Conservation (phyloP, 176 grass and related monocot species). For the Zoysia pacifica region DNA sequence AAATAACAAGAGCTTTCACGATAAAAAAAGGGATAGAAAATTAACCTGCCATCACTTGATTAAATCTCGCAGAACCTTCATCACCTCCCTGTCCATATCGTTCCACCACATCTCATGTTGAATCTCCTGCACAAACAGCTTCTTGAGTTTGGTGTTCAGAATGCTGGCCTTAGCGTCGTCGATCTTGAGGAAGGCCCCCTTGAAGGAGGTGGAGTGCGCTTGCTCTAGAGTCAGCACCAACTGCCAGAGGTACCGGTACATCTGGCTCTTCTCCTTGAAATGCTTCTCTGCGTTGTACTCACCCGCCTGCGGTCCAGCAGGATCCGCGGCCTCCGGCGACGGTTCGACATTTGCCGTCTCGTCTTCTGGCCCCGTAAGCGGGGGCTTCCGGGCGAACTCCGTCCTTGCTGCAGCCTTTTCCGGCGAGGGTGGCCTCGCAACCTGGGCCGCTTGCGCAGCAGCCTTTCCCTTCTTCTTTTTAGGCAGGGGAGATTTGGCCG, state of each 20-base stretch:
- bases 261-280: background rate
- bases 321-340: background rate
- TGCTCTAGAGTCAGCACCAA: background rate
- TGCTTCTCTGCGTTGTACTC: background rate
- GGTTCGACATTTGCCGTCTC: too few relatives aligned
- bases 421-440: background rate
- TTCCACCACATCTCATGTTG: background rate
- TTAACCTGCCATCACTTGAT: conserved; percentile 6
- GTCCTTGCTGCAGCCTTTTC: background rate
- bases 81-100: background rate
- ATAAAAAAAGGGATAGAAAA: conserved; percentile 11
- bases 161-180: background rate
- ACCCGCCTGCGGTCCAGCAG: background rate
- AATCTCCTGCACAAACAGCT: background rate
- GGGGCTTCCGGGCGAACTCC: too few relatives aligned
- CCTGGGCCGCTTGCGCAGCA: background rate
- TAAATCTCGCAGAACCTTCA: background rate
- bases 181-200: conserved; percentile 19
- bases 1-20: background rate
- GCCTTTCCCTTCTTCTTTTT: background rate
- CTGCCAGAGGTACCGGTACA: background rate
- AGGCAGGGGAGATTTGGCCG: background rate
- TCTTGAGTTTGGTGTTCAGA: background rate
- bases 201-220: background rate
- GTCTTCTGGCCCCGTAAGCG: too few relatives aligned